phyloP scores from a whole-genome alignment of 2,329 filamentous ascomycete species.

The Dothistroma pini region DNA sequence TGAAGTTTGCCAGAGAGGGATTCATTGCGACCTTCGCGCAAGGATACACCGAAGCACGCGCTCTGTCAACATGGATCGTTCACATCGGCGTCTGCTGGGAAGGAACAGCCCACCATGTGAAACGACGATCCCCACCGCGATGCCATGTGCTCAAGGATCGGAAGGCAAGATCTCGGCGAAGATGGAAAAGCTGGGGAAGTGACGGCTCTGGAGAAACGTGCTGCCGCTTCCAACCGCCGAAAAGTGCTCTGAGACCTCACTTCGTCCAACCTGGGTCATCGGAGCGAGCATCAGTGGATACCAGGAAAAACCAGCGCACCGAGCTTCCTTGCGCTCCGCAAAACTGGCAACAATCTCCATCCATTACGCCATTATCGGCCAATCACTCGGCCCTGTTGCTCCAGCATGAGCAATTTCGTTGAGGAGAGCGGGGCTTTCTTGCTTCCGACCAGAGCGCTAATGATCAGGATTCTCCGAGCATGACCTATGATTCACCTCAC shows the following conservation, averaged over 20 bases:
- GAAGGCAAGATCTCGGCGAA: not conserved
- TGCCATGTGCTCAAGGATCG: not conserved
- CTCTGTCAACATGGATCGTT: not conserved
- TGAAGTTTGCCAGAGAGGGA: slow-evolving; percentile 31
- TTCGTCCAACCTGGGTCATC: not conserved
- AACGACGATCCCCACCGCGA: not conserved
- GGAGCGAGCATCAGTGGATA: not conserved
- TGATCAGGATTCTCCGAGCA: slow-evolving; percentile 17
- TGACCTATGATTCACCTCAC: slow-evolving; percentile 20
- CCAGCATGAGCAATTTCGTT: not conserved
- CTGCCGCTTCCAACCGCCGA: not conserved
- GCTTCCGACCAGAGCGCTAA: slow-evolving; percentile 6
- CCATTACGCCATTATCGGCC: slow-evolving; percentile 4
- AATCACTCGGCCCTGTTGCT: not conserved
- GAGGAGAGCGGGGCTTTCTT: slow-evolving; percentile 7
- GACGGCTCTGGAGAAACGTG: not conserved
- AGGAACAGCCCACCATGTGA: not conserved
- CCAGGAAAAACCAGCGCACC: slow-evolving; percentile 7
- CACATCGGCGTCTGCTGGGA: not conserved
- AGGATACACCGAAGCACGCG: not conserved
- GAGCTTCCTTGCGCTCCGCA: not conserved
- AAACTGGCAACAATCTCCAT: slow-evolving; percentile 7
- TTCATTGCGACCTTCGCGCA: slow-evolving; percentile 23
- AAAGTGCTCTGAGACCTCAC: not conserved
- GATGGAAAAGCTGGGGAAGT: not conserved